Evolutionary conservation across 345 rosid genomes (phyloP).

Genomic region (Isatis tinctoria): DNA sequence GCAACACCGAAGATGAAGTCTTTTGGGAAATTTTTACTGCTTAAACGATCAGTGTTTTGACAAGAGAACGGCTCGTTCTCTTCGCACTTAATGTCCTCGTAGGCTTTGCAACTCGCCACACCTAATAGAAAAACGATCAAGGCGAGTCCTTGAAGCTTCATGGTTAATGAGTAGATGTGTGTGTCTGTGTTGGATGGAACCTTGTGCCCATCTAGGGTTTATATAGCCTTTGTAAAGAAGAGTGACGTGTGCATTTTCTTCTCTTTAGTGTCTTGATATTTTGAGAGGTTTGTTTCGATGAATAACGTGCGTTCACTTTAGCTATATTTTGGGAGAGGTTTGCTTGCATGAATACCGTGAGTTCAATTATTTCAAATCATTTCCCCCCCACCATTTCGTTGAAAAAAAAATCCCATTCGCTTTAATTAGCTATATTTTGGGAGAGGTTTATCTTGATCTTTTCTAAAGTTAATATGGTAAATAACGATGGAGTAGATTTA

Average conservation of each 20-base stretch:
- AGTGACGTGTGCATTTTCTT: not conserved
- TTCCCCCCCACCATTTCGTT: no score
- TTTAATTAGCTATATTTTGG: no score
- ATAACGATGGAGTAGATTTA: no score
- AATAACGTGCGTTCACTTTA: no score
- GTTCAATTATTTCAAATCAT: no score
- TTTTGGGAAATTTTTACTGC: not conserved
- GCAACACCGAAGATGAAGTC: not conserved
- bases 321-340: no score
- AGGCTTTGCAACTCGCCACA: not conserved
- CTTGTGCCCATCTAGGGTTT: not conserved
- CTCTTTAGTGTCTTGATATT: not conserved
- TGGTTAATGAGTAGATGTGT: not conserved
- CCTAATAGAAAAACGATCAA: not conserved
- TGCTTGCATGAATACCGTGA: not conserved
- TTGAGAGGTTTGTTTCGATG: not conserved
- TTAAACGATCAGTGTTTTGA: not conserved
- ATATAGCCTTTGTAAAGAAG: not conserved
- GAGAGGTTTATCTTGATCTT: no score
- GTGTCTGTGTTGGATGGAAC: not conserved
- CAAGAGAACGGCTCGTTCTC: slow-evolving; percentile 18
- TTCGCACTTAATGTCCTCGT: slow-evolving; percentile 4
- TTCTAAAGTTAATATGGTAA: no score
- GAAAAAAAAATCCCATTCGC: no score
- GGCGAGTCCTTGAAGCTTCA: slow-evolving; percentile 3